Evolutionary conservation across 805 yeast genomes (phyloP), one percentile per base, ranked within the genome.

Genomic region (Metschnikowia vanudenii): DNA sequence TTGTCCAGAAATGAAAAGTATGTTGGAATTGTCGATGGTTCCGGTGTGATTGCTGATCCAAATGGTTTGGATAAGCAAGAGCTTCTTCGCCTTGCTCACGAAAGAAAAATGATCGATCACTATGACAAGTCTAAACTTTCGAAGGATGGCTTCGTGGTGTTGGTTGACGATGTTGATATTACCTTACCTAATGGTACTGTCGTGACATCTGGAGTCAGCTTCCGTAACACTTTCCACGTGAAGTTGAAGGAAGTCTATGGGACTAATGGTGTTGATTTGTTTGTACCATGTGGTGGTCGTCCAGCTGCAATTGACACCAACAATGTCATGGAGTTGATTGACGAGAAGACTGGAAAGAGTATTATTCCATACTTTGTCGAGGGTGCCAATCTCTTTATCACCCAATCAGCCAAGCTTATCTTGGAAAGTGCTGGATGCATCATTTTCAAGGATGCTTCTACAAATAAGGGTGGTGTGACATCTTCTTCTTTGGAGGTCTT

Each of bases 211-310:
- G 99, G 99, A 60, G 84, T 90, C 40, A 78, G 83, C 16, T 94
- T 91, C 75, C 82, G 99, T 73, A 94, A 92, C 71, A 78, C 81
- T 34, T 92, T 87, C 83, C 99, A 92, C 65, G 75, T 88, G 55
- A 80, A 82, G 55, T 64, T 85, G 49, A 78, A 81, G 51, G 82
- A 85, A 50, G 78, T 78, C 51, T 81, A 80, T 59, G 81, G 79
- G 34, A 37, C 39, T n/a, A 78, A 80, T 37, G 76, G 78, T 28
- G 76, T 90, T 51, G 90, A 89, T 59, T 73, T 92, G 62, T 91
- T 94, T 69, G 97, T 91, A 36, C 99, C 99, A 48, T 92, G 99
- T 70, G 99, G 99, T 68, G 99, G 99, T 57, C 85, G 99, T 71
- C 99, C 99, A 50, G 92, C 88, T 58, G 95, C 98, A 17, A 83